Evolutionary conservation across 1,284 basidiomycete genomes (phyloP).

Genomic region (Chalciporus sp.): DNA sequence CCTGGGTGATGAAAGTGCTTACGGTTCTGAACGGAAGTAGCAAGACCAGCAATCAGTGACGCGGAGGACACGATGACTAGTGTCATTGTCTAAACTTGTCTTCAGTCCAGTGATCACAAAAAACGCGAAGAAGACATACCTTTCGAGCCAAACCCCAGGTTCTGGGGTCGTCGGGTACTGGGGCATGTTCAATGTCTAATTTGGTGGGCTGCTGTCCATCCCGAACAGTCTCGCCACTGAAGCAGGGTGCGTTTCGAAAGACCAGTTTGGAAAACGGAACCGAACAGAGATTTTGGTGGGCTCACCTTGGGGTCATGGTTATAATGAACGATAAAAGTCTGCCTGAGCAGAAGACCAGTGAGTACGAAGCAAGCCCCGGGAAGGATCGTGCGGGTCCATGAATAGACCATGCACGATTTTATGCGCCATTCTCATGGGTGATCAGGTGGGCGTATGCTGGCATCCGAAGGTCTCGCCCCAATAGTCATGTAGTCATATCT

Average conservation of each 20-base stretch:
- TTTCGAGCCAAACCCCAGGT: constrained; percentile 72
- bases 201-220: neutral
- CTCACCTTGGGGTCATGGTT: too few relatives aligned
- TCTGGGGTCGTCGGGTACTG: constrained; percentile 78
- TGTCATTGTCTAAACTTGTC: constrained; percentile 47
- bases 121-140: constrained; percentile 29
- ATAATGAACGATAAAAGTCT: too few relatives aligned
- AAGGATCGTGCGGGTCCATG: neutral
- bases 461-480: neutral
- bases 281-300: too few relatives aligned
- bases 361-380: too few relatives aligned
- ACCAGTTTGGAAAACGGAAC: too few relatives aligned
- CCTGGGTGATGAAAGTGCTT: constrained; percentile 22
- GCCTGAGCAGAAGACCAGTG: neutral
- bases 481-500: neutral
- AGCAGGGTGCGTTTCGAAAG: too few relatives aligned
- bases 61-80: constrained; percentile 62
- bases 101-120: neutral
- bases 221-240: constrained; percentile 1
- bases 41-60: constrained; percentile 72
- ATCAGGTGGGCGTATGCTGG: neutral
- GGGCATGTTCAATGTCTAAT: constrained; percentile 64
- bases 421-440: neutral
- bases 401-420: constrained; percentile 2
- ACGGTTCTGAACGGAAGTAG: constrained; percentile 72